These are phyloP conservation scores for Saccharomycopsis amapae DNA, from an alignment of 805 yeast genomes.

Conservation along the genomic window DNA sequence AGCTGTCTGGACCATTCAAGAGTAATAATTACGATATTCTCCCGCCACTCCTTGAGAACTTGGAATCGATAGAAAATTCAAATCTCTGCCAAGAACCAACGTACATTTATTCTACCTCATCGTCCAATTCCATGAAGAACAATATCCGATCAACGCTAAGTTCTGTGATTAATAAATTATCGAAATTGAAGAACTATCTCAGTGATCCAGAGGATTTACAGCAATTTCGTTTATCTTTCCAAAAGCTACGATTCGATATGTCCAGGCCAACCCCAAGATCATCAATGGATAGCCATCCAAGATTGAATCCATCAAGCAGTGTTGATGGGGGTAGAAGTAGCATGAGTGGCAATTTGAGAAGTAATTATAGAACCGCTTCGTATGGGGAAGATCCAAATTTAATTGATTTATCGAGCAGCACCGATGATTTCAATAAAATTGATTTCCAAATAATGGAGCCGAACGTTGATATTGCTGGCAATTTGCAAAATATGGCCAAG, in stretches of 20 bases:
- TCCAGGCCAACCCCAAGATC: conserved; percentile 20
- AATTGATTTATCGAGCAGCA: background rate
- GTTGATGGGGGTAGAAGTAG: background rate
- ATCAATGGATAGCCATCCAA: conserved; percentile 14
- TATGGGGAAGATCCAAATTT: background rate
- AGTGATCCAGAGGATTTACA: conserved; percentile 16
- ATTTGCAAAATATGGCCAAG: background rate
- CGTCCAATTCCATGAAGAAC: conserved; percentile 1
- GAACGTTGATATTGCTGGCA: background rate
- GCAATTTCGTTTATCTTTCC: conserved; percentile 19
- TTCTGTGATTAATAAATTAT: conserved; percentile 18
- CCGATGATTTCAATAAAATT: conserved; percentile 8
- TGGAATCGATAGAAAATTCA: conserved; percentile 17
- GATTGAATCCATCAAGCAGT: background rate
- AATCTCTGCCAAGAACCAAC: conserved; percentile 17
- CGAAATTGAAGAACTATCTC: conserved; percentile 17
- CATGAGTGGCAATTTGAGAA: background rate
- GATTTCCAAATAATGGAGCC: conserved; percentile 10
- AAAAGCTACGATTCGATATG: conserved; percentile 20
- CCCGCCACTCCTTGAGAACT: conserved; percentile 8
- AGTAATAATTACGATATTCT: conserved; percentile 7
- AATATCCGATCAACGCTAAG: conserved; percentile 10
- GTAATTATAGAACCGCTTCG: background rate
- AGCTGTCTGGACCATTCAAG: background rate
- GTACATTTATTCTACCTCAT: conserved; percentile 1